Evolutionary conservation across 73 alveolate genomes (phyloP).

Genomic region (Stentor coeruleus): DNA sequence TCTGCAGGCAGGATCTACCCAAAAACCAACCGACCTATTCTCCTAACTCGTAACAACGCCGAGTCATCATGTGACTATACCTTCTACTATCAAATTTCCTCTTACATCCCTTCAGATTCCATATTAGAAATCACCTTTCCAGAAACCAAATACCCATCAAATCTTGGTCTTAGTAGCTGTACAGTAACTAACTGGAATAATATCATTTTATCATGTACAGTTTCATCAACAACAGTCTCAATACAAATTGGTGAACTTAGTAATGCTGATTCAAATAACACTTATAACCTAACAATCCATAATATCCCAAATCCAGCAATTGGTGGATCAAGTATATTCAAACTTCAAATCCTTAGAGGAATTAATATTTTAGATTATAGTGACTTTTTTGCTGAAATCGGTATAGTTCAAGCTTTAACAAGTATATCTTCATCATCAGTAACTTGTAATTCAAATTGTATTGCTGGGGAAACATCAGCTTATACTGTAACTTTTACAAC

Average conservation of each 20-base stretch:
- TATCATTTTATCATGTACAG: background rate
- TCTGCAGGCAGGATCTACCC: background rate
- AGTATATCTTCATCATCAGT: background rate
- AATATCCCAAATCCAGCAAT: background rate
- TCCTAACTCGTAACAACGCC: slow-evolving; percentile 6
- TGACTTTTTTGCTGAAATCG: slow-evolving; percentile 18
- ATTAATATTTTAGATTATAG: background rate
- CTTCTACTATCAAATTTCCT: background rate
- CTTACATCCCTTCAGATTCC: background rate
- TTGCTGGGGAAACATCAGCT: slow-evolving; percentile 2
- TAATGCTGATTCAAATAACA: slow-evolving; percentile 14
- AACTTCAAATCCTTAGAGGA: background rate
- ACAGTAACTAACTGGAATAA: background rate
- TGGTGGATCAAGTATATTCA: slow-evolving; percentile 8
- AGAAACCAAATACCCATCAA: background rate
- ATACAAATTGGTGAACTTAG: background rate
- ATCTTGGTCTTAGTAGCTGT: background rate
- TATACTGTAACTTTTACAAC: background rate
- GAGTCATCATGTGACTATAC: background rate
- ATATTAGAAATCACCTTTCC: slow-evolving; percentile 6
- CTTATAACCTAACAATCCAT: slow-evolving; percentile 2
- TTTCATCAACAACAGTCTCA: background rate
- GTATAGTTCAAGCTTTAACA: background rate
- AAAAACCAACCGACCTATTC: slow-evolving; percentile 4
- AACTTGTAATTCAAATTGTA: background rate